phyloP scores from a whole-genome alignment of 371 early-diverging fungal species.

The Circinella umbellata region DNA sequence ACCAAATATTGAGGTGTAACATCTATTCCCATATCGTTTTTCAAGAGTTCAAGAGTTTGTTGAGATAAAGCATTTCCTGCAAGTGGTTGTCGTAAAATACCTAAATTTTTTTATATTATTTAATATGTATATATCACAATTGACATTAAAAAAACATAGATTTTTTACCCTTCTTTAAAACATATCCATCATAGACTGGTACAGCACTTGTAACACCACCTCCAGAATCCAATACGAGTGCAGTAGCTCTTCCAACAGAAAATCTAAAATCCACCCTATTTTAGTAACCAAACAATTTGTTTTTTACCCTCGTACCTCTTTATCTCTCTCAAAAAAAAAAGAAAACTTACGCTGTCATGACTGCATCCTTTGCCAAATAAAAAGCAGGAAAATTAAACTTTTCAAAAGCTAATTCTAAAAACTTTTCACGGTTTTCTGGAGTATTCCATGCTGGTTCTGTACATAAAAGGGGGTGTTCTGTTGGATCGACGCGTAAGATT shows the following conservation, averaged over 20 bases:
- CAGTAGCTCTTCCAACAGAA: conserved; percentile 88
- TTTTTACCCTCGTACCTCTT: no score
- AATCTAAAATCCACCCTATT: conserved; percentile 56
- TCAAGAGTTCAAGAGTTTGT: conserved; percentile 73
- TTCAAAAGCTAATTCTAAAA: conserved; percentile 93
- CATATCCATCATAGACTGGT: conserved; percentile 96
- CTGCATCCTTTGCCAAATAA: conserved; percentile 89
- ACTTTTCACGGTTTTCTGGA: conserved; percentile 79
- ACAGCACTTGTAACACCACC: conserved; percentile 85
- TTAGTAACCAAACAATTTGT: neutral
- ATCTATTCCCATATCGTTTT: conserved; percentile 59
- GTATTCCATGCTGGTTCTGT: conserved; percentile 93
- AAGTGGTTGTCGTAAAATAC: conserved; percentile 73
- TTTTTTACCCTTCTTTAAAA: conserved; percentile 79
- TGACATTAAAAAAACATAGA: no score
- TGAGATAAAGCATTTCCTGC: conserved; percentile 86
- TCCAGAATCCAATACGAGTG: conserved; percentile 92
- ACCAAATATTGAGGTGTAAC: conserved; percentile 90
- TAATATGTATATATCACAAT: no score
- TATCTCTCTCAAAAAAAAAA: no score
- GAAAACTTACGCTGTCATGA: conserved; percentile 83
- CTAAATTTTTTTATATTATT: conserved; percentile 18
- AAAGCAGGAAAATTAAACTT: conserved; percentile 91
- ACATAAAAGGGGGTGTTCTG: conserved; percentile 89
- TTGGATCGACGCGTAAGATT: conserved; percentile 67